Base-by-base conservation (phyloP, 2,329 filamentous ascomycete species). In the Alternaria burnsii region DNA sequence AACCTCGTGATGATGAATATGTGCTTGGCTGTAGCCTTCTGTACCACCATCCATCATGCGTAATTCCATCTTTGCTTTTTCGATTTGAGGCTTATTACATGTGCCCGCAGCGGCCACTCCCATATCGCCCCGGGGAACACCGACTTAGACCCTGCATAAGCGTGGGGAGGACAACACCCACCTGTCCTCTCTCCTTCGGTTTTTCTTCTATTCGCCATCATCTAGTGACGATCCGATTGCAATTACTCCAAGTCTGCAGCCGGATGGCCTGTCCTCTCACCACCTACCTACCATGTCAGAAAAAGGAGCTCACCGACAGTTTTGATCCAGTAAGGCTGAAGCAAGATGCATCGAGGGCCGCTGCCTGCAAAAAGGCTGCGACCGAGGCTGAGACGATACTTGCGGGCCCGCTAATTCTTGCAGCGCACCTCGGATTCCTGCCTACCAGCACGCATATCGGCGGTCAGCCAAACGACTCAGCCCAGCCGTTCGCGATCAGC, bases 81-180 rank as follows among this genome's bases (percentile, higher is more conserved):
- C 5, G 30, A 7, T 14, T 11, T 11, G 30, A 36, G 46, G 46
- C 46, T 34, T 34, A 30, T 24, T 48, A 20, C 26, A 48, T 50
- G 20, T 50, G 46, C 46, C 20, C 46, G 46, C 46, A 20, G 46
- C 46, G 32, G 46, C 46, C 30, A 38, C 46, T 24, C 30, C 46
- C 30, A 42, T 7, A 28, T 40, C 24, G 38, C 24, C 22, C 50
- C 50, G 50, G 34, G 22, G 24, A 42, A 52, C 18, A 26, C 32
- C 52, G 32, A 41, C 5, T 12, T 20, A 40, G 55, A 59, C 58
- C 58, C 59, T 66, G 63, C 63, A 66, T 66, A 62, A 64, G 58
- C 43, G 61, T 61, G 52, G 44, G 42, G 20, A 38, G 14, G 14
- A 16, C 34, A n/a, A 8, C 34, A n/a, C 34, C 14, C 34, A 36